phyloP scores from a whole-genome alignment of 129 eudicot genomes.

The Rutidosis leptorrhynchoides region DNA sequence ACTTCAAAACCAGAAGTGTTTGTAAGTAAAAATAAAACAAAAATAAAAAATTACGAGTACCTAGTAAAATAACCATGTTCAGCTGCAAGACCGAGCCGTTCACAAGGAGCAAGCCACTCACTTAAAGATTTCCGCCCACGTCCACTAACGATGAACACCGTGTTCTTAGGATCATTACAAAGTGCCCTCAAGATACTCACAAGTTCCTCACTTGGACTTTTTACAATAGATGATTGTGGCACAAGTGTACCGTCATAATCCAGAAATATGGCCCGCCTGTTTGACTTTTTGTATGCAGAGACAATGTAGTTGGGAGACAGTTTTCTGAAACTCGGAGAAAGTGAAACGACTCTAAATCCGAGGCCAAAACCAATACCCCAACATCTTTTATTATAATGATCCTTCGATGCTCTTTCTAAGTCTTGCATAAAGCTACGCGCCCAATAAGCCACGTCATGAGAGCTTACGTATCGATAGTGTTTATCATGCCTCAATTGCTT shows the following conservation, averaged over 20 bases:
- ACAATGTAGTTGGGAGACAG: constrained; percentile 50
- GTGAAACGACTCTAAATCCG: constrained; percentile 64
- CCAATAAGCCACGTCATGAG: constrained; percentile 88
- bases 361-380: constrained; percentile 86
- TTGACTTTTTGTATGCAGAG: constrained; percentile 60
- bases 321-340: constrained; percentile 67
- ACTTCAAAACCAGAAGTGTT: background rate
- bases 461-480: constrained; percentile 68
- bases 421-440: constrained; percentile 74
- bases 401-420: constrained; percentile 64
- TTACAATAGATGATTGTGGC: constrained; percentile 51
- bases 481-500: constrained; percentile 70
- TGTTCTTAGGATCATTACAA: constrained; percentile 73
- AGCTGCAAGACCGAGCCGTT: constrained; percentile 70
- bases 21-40: background rate
- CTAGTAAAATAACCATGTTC: constrained; percentile 82
- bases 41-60: constrained; percentile 24
- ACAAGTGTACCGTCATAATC: constrained; percentile 84
- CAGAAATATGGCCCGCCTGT: constrained; percentile 63
- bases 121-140: constrained; percentile 55
- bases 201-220: constrained; percentile 59
- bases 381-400: constrained; percentile 59
- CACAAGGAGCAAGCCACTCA: constrained; percentile 84
- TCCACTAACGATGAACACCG: constrained; percentile 79
- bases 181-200: constrained; percentile 43